Conservation (phyloP, 495 filamentous ascomycete genomes). For the Lichina pygmaea region DNA sequence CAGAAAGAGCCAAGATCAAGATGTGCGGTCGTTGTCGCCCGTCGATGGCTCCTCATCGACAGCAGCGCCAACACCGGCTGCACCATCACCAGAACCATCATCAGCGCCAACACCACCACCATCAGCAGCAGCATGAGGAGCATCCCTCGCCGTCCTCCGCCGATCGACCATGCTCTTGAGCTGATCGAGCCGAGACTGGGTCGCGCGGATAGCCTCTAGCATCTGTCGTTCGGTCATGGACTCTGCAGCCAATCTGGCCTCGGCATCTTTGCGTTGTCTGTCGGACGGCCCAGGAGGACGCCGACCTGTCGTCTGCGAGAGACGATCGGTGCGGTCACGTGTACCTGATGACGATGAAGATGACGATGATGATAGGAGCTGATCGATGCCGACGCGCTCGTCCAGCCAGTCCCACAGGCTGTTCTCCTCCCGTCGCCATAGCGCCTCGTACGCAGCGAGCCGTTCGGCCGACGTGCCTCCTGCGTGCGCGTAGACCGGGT, state of each 20-base stretch:
- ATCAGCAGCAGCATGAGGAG: not conserved
- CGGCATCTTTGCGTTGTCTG: slow-evolving; percentile 10
- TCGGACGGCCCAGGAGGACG: not conserved
- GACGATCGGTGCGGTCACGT: not conserved
- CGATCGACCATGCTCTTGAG: slow-evolving; percentile 43
- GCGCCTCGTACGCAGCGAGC: slow-evolving; percentile 68
- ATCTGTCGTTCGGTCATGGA: slow-evolving; percentile 60
- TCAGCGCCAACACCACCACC: too few relatives aligned
- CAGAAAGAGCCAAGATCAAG: too few relatives aligned
- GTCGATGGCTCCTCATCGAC: too few relatives aligned
- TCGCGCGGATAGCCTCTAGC: slow-evolving; percentile 58
- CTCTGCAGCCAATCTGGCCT: slow-evolving; percentile 29
- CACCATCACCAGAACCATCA: too few relatives aligned
- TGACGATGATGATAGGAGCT: slow-evolving; percentile 11
- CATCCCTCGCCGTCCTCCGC: not conserved
- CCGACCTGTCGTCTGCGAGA: slow-evolving; percentile 1
- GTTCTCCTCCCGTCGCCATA: slow-evolving; percentile 75
- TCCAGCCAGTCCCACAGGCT: slow-evolving; percentile 94
- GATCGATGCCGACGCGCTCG: slow-evolving; percentile 52
- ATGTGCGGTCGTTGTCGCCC: too few relatives aligned
- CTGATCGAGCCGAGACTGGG: slow-evolving; percentile 51
- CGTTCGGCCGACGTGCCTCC: slow-evolving; percentile 28
- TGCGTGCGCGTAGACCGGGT: slow-evolving; percentile 5
- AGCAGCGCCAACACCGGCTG: too few relatives aligned
- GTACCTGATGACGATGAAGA: not conserved